Evolutionary conservation across 177 flowering plant genomes (phyloP).

Genomic region (Vitis hybrid): DNA sequence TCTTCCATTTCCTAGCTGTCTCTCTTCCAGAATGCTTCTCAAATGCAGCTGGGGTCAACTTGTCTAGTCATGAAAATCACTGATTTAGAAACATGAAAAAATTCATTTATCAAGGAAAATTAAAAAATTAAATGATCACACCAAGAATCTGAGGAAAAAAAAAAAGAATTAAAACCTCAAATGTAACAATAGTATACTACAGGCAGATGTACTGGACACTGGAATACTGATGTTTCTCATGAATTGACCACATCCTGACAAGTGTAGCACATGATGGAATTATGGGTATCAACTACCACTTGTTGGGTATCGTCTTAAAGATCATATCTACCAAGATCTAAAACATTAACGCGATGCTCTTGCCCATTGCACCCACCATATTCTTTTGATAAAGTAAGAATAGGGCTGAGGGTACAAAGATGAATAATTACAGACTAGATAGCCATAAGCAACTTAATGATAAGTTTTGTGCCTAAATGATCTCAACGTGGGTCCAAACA

Average conservation of each 20-base stretch:
- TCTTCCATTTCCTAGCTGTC: conserved; percentile 84
- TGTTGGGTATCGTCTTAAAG: not conserved
- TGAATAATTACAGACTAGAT: not conserved
- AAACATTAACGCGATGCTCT: not conserved
- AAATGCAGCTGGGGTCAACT: conserved; percentile 84
- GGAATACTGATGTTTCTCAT: not conserved
- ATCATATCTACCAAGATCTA: not conserved
- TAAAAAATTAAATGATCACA: not conserved
- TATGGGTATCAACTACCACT: conserved; percentile 1
- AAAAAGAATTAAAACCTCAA: not conserved
- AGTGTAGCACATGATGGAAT: not conserved
- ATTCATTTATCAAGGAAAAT: not conserved
- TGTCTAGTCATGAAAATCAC: conserved; percentile 38
- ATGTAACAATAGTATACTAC: not conserved
- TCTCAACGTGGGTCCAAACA: not conserved
- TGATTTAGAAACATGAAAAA: not conserved
- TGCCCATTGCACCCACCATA: not conserved
- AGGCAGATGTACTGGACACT: conserved; percentile 2
- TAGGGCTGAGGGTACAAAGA: not conserved
- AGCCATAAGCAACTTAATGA: not conserved
- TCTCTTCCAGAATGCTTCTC: conserved; percentile 95
- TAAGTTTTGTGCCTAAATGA: not conserved
- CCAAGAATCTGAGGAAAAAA: not conserved
- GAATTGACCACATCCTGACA: not conserved
- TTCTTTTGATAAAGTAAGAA: not conserved